phyloP scores from a whole-genome alignment of 805 yeast genomes.

The Sugiyamaella floridensis region DNA sequence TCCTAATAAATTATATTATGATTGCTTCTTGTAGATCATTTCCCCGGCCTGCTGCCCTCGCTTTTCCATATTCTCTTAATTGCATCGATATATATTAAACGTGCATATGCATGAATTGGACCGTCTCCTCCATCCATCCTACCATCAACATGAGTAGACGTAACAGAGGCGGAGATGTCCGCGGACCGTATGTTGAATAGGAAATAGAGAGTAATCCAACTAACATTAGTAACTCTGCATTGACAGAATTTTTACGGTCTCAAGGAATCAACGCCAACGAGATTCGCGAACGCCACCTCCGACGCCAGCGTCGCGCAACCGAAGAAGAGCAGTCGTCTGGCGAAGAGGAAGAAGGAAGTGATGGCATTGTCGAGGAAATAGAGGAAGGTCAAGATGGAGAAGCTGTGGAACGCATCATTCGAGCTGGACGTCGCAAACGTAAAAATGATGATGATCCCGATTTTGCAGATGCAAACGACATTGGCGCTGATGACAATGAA shows the following conservation, averaged over 20 bases:
- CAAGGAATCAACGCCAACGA: slow-evolving; percentile 80
- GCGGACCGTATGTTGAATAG: slow-evolving; percentile 12
- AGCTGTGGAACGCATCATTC: slow-evolving; percentile 26
- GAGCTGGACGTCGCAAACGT: slow-evolving; percentile 39
- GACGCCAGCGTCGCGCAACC: slow-evolving; percentile 9
- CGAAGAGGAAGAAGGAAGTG: slow-evolving; percentile 26
- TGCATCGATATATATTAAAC: background rate
- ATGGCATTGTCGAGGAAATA: slow-evolving; percentile 18
- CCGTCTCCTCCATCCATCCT: background rate
- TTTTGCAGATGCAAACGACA: slow-evolving; percentile 33
- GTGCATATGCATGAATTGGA: background rate
- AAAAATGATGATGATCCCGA: slow-evolving; percentile 30
- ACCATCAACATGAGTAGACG: slow-evolving; percentile 1
- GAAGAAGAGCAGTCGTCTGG: slow-evolving; percentile 31
- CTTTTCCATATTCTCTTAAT: background rate
- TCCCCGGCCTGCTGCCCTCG: background rate
- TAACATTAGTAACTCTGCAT: slow-evolving; percentile 50
- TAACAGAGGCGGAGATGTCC: slow-evolving; percentile 2
- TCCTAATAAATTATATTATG: background rate
- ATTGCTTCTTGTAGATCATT: background rate
- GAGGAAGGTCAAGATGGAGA: slow-evolving; percentile 9
- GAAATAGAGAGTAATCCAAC: background rate
- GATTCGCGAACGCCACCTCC: slow-evolving; percentile 41
- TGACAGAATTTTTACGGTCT: slow-evolving; percentile 78
- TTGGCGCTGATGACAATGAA: slow-evolving; percentile 40